Conservation (phyloP, 352 stramenopile species). For the Phytophthora litchii region DNA sequence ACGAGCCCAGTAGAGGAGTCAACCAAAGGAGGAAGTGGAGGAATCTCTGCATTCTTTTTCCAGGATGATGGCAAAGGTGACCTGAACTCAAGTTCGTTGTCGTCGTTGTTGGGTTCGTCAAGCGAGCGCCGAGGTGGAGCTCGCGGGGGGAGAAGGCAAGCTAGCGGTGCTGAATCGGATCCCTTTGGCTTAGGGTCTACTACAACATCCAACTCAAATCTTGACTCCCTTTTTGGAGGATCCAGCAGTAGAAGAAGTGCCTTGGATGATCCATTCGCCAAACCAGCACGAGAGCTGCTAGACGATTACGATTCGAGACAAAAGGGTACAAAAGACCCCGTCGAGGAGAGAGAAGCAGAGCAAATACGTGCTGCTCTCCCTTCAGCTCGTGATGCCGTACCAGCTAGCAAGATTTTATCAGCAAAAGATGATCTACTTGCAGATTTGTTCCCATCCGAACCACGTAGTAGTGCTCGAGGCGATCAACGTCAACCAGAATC, state of each 20-base stretch:
- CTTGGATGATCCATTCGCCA: constrained; percentile 24
- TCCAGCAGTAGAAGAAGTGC: constrained; percentile 17
- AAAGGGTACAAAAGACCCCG: background rate
- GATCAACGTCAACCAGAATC: constrained; percentile 8
- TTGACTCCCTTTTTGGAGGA: constrained; percentile 41
- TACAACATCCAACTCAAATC: constrained; percentile 18
- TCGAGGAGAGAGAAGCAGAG: constrained; percentile 2
- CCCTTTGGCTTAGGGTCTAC: constrained; percentile 17
- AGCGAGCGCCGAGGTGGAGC: constrained; percentile 32
- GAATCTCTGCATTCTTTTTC: constrained; percentile 47
- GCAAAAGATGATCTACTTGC: constrained; percentile 51
- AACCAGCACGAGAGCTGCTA: constrained; percentile 1
- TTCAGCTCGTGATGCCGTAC: constrained; percentile 1
- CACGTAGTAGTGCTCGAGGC: constrained; percentile 6
- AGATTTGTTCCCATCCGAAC: constrained; percentile 40
- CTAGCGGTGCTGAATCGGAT: constrained; percentile 11
- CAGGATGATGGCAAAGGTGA: constrained; percentile 20
- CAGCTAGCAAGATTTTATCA: constrained; percentile 12
- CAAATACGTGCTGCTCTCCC: background rate
- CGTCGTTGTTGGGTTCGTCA: constrained; percentile 21
- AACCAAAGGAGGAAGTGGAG: background rate
- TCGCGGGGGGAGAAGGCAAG: constrained; percentile 30
- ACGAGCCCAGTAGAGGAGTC: background rate
- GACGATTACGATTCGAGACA: constrained; percentile 6
- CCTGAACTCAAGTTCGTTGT: constrained; percentile 29